phyloP scores from a whole-genome alignment of 108 stramenopile genomes.

The Discostella stelligeroides region DNA sequence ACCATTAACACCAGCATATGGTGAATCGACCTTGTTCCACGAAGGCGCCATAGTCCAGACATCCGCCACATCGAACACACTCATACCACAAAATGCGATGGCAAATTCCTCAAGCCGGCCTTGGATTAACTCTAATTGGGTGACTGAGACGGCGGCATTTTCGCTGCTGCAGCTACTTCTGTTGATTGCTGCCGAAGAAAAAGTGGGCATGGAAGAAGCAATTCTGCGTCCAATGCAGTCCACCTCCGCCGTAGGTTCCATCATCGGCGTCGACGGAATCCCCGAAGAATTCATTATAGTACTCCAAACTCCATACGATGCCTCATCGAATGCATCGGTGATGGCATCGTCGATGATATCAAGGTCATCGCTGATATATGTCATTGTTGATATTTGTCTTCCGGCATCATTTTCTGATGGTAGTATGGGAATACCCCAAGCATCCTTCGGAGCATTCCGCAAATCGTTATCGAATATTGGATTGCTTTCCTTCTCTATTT shows the following conservation, averaged over 20 bases:
- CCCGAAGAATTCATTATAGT: slow-evolving; percentile 77
- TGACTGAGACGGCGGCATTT: not conserved
- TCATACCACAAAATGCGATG: slow-evolving; percentile 90
- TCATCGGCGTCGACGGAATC: slow-evolving; percentile 4
- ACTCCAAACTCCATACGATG: slow-evolving; percentile 86
- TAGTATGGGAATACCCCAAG: slow-evolving; percentile 87
- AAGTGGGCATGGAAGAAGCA: no score
- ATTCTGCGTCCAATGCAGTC: no score
- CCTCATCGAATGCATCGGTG: slow-evolving; percentile 81
- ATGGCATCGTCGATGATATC: slow-evolving; percentile 14
- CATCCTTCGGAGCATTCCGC: slow-evolving; percentile 68
- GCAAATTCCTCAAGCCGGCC: slow-evolving; percentile 93
- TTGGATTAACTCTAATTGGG: slow-evolving; percentile 40
- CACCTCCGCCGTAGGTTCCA: no score
- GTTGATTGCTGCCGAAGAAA: no score
- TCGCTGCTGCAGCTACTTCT: no score
- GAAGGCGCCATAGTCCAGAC: slow-evolving; percentile 74
- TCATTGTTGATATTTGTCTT: not conserved
- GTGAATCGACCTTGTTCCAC: slow-evolving; percentile 11
- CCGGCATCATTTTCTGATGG: slow-evolving; percentile 30
- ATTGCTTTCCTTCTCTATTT: not conserved
- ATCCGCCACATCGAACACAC: slow-evolving; percentile 94
- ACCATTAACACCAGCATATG: not conserved
- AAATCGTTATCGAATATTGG: slow-evolving; percentile 57
- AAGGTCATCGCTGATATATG: not conserved